phyloP scores from a whole-genome alignment of 257 asterid species.

The Handroanthus guayacan region DNA sequence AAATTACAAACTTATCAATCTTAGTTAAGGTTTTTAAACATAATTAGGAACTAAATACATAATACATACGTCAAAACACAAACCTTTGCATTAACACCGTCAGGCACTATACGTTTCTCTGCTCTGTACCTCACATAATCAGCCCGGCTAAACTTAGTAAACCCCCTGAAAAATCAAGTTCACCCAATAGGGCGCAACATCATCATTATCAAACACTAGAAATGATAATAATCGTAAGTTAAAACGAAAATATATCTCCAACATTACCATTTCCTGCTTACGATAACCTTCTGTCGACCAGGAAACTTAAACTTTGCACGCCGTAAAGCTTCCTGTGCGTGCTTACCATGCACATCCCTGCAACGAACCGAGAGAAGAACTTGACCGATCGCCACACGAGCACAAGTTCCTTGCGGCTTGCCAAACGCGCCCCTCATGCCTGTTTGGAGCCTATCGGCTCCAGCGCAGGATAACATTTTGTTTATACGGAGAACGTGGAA shows the following conservation, averaged over 20 bases:
- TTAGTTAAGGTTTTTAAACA: no score
- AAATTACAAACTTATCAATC: neutral
- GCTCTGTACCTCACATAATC: constrained; percentile 30
- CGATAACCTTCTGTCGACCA: constrained; percentile 2
- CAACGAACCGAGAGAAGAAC: constrained; percentile 25
- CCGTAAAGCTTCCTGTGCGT: constrained; percentile 46
- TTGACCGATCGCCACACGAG: neutral
- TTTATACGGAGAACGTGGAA: constrained; percentile 46
- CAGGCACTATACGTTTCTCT: constrained; percentile 24
- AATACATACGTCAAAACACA: neutral
- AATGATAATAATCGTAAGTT: no score
- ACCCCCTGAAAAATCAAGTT: constrained; percentile 22
- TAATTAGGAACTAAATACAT: no score
- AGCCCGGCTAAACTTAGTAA: constrained; percentile 6
- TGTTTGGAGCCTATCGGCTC: constrained; percentile 38
- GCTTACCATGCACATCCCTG: constrained; percentile 30
- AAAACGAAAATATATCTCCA: neutral
- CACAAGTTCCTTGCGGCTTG: neutral
- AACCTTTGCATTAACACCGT: constrained; percentile 33
- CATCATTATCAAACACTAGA: neutral
- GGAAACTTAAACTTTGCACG: constrained; percentile 39
- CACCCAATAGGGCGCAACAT: no score
- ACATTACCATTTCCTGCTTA: constrained; percentile 27
- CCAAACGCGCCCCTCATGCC: neutral
- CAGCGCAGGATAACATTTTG: constrained; percentile 51